A percentile compares a stretch with the other conserved stretches of the same genome.
Evolutionary conservation across 2,329 filamentous ascomycete species (phyloP).

Genomic region (Colletotrichum sp.): DNA sequence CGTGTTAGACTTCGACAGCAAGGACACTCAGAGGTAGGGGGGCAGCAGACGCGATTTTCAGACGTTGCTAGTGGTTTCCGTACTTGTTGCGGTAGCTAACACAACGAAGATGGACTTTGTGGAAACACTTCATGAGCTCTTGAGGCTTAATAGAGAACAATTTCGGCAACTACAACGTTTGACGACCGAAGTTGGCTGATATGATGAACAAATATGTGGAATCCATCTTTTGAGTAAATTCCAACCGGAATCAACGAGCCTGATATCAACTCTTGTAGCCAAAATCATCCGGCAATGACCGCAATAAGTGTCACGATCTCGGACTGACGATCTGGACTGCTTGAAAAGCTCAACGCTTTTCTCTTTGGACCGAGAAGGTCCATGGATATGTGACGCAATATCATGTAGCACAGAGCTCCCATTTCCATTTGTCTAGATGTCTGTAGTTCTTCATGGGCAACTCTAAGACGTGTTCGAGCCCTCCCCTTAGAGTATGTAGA

Average conservation of each 20-base stretch:
- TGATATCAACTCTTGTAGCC: too few relatives aligned
- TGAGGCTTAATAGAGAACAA: too few relatives aligned
- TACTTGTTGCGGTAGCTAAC: rapidly evolving
- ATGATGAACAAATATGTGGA: too few relatives aligned
- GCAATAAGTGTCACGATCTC: rapidly evolving
- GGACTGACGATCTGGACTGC: rapidly evolving
- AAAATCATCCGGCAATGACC: too few relatives aligned
- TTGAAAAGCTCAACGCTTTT: background rate
- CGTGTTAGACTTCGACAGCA: rapidly evolving
- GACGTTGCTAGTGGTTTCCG: rapidly evolving
- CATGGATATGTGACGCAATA: background rate
- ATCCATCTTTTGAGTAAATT: too few relatives aligned
- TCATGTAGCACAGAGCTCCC: rapidly evolving
- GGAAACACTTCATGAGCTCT: rapidly evolving
- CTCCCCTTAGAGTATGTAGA: background rate
- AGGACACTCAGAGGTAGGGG: background rate
- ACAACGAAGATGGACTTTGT: rapidly evolving
- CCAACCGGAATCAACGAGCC: too few relatives aligned
- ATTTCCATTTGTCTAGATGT: background rate
- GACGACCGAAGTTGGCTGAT: too few relatives aligned
- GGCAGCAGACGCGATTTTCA: rapidly evolving
- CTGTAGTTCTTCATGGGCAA: background rate
- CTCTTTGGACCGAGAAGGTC: background rate
- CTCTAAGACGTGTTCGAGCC: background rate
- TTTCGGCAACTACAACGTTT: too few relatives aligned